Evolutionary conservation across 177 flowering plant species (phyloP), one percentile per base, ranked within the genome.

Genomic region (Vitis hybrid): DNA sequence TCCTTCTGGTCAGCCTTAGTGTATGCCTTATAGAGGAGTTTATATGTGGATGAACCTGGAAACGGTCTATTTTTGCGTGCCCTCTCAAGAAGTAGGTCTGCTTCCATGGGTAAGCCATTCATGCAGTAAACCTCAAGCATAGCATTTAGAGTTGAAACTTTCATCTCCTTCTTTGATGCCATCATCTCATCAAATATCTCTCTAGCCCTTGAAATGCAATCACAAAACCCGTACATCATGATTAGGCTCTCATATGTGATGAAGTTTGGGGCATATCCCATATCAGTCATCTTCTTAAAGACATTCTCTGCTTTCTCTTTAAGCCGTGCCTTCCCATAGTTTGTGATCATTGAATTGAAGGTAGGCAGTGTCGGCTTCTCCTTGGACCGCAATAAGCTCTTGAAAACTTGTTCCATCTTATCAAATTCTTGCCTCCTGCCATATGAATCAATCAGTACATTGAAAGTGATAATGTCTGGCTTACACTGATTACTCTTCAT

Each of bases 401-500:
- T 88, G 74, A 86, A 91, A 0, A 93, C 98, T 77, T 89, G 97
- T 64, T 95, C 98, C 98, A 95, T 93, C 82, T 93, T 93, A 0
- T 84, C 94, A 78, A 93, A 93, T 49, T 86, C 88, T 76, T 91
- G 99, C 67, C 83, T 86, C 81, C 77, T 93, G 50, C 99, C 99
- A 77, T 95, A 95, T 2, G 98, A 81, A 84, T 93, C 99, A 45
- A 95, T 95, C 52, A 95, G 85, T 77, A 89, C 63, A 80, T 95
- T 95, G 51, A 86, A 91, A 48, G 98, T 89, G 65, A 95, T 88
- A 7, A 88, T 74, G 56, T 95, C 96, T 11, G 99, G 98, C 80
- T 85, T 93, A 69, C 84, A 80, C 73, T 90, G 88, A 50, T 80
- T 75, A 62, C 84, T 84, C 68, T 86, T 93, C 98, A 95, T 93